Base-by-base conservation (phyloP, 805 yeast species). In the Wickerhamomyces sydowiorum region DNA sequence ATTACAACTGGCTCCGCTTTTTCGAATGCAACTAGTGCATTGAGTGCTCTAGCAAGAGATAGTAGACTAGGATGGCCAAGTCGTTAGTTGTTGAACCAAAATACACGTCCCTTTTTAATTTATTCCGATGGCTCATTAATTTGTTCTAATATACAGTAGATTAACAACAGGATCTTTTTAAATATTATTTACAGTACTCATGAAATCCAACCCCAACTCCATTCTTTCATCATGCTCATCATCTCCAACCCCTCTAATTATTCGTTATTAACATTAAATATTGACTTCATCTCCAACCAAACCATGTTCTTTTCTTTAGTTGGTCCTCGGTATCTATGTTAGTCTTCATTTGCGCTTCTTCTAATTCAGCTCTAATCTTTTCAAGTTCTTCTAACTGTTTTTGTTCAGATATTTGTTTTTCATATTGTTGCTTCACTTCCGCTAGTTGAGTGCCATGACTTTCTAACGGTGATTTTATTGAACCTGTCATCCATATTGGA, bases 401-500 rank as follows among this genome's bases (percentile, higher is more conserved):
- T 54, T 65, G 56, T 36, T 60, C 66, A 24, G 78, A 85, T 45
- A 60, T 59, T 46, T 68, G 71, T 54, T 64, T 66, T 52, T 76
- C 77, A 46, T 72, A 72, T 36, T 61, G 57, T 47, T 74, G 75
- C 41, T 70, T 67, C 37, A 75, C 72, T 43, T 72, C 56, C 25
- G 52, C 50, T 33, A 46, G 52, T 39, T 57, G 56, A n/a, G 50
- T 49, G 15, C 57, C 56, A 18, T 47, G 43, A 20, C 38, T 52
- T 31, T 75, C 91, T 75, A 85, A 83, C 0, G 95, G 93, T 1
- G 82, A 73, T 35, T 68, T 65, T 30, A 86, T 73, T 1, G 78
- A 67, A 0, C 90, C 95, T 0, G 95, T 79, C 57, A 75, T 82
- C 95, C 95, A 86, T 38, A 85, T 78, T 0, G 95, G 95, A 42